Conservation (phyloP, 2,329 filamentous ascomycete genomes). For the Karstenula rhodostoma region DNA sequence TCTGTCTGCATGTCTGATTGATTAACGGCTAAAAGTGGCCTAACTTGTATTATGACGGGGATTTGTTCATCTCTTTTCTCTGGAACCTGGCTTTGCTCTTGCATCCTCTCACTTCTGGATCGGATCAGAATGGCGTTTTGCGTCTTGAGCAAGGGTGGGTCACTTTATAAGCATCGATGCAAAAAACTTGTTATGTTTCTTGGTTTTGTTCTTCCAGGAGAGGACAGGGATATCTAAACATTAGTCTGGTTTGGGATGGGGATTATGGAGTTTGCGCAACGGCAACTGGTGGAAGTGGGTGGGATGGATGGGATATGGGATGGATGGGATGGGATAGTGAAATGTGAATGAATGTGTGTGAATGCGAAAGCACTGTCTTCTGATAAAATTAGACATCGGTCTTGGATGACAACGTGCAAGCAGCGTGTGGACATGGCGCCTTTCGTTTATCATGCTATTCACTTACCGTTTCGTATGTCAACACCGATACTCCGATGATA, state of each 20-base stretch:
- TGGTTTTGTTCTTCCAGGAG: constrained; percentile 23
- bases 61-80: constrained; percentile 28
- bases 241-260: constrained; percentile 31
- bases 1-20: constrained; percentile 22
- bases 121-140: constrained; percentile 15
- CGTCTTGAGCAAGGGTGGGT: constrained; percentile 15
- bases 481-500: too few species aligned
- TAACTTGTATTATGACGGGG: constrained; percentile 43
- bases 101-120: constrained; percentile 41
- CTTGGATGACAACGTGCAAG: too few species aligned
- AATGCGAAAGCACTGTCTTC: background rate
- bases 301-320: background rate
- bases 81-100: constrained; percentile 33
- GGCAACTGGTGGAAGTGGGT: background rate
- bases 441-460: too few species aligned
- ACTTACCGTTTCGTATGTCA: too few species aligned
- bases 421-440: too few species aligned
- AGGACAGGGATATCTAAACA: constrained; percentile 30
- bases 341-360: constrained; percentile 9
- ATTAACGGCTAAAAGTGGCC: constrained; percentile 35
- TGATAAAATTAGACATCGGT: background rate
- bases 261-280: constrained; percentile 10
- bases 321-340: background rate
- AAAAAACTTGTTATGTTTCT: constrained; percentile 11
- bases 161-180: constrained; percentile 14